Percentiles rank a stretch among this genome's conserved stretches.
These are phyloP conservation scores for Ascochyta rabiei DNA, from an alignment of 2,329 filamentous ascomycete genomes.

Conservation along the genomic window DNA sequence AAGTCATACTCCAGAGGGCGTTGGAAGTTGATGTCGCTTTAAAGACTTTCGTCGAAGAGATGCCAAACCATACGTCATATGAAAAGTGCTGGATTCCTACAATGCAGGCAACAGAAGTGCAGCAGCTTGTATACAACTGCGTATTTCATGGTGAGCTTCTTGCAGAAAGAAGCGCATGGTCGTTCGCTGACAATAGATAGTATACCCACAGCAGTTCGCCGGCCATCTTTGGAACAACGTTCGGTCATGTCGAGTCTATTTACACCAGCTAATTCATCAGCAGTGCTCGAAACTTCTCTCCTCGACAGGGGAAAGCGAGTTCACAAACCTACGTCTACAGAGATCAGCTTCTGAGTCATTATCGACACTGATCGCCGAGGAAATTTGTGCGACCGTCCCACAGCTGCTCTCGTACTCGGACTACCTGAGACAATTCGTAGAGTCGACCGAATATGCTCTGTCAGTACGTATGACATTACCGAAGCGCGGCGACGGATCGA, in stretches of 20 bases:
- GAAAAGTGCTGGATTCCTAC: slow-evolving; percentile 13
- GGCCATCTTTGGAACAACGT: slow-evolving; percentile 38
- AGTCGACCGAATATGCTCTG: not conserved
- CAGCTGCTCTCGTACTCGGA: slow-evolving; percentile 24
- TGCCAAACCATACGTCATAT: slow-evolving; percentile 22
- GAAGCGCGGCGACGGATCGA: not conserved
- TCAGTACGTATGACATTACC: slow-evolving; percentile 2
- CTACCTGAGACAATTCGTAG: slow-evolving; percentile 5
- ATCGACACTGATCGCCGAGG: slow-evolving; percentile 20
- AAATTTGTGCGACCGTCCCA: slow-evolving; percentile 35
- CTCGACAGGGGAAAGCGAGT: not conserved
- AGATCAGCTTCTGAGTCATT: slow-evolving; percentile 15
- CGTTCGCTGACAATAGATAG: slow-evolving; percentile 8
- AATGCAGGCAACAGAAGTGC: slow-evolving; percentile 3
- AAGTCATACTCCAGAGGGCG: slow-evolving; percentile 19
- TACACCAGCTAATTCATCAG: slow-evolving; percentile 30
- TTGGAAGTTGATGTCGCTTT: slow-evolving; percentile 24
- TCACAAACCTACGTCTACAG: slow-evolving; percentile 9
- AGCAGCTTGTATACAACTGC: slow-evolving; percentile 25
- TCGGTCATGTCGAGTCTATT: slow-evolving; percentile 29
- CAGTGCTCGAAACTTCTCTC: slow-evolving; percentile 19
- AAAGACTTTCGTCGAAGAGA: slow-evolving; percentile 17
- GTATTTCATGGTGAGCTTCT: slow-evolving; percentile 25
- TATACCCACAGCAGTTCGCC: slow-evolving; percentile 27
- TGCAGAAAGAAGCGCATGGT: not conserved